Base-by-base conservation (phyloP, 2,329 filamentous ascomycete genomes). In the Cadophora luteo-olivacea region DNA sequence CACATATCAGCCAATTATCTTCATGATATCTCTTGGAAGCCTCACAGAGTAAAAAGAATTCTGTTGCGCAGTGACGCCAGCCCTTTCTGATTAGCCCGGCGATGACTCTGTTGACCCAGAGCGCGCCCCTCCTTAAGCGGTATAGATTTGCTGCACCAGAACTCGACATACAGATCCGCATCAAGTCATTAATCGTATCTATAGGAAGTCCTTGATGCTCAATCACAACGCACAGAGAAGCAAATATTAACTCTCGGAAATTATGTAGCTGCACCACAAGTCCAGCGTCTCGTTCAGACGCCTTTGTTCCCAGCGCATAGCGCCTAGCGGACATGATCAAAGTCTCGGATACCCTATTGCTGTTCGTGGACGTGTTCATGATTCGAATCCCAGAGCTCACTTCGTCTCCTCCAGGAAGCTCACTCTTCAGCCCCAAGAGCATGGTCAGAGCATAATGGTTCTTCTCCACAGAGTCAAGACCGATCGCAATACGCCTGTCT, bases 61-160 rank as follows among this genome's bases (percentile, higher is more conserved):
- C 19, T 3, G 22, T 58, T 1, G 22, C 55, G 9, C 55, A 33
- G n/a, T 58, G 55, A 36, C n/a, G 32, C 55, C 55, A 58, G 8
- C 33, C 33, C 24, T 58, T 58, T 32, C 33, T 22, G 22, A 58
- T 58, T 3, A 38, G 19, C 19, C 55, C 55, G 2, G 55, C 55
- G 33, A 58, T 58, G 11, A 58, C 55, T 36, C 55, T 32, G 32
- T 58, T 55, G 33, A 58, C 55, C 33, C 55, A 58, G 7, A 58
- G 55, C 9, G 33, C 22, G 14, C 55, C 55, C n/a, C 55, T 58
- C 32, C 55, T 36, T 3, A 58, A n/a, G 5, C 33, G 33, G 19
- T 24, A 58, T n/a, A 58, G n/a, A 38, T 58, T 58, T 11, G 33
- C 55, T 3, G 55, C 55, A 9, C 55, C 55, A 4, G 52, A 41